Base-by-base conservation (phyloP, 2,329 filamentous ascomycete genomes). In the Fusarium succisae region DNA sequence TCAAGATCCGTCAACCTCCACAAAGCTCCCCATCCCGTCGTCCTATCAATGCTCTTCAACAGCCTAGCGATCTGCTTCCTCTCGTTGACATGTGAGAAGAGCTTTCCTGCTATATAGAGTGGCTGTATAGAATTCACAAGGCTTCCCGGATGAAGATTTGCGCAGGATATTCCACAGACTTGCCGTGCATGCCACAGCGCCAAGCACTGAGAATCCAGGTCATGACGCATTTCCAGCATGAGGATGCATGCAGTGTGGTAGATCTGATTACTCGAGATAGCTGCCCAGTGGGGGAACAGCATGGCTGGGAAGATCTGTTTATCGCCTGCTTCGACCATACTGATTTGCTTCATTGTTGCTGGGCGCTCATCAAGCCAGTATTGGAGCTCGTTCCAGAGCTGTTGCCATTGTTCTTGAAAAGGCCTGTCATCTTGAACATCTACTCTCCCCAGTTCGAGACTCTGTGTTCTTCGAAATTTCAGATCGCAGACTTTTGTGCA, bases 101-200 rank as follows among this genome's bases (percentile, higher is more conserved):
- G 70, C 22, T 82, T 83, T 1, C 86, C 87, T 0, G 87, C 87
- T 24, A 89, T 80, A 79, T 84, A 88, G 1, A 89, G 80, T 1
- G 87, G 87, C 61, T 88, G 87, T 10, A 88, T 86, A 15, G 86
- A 85, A 65, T 89, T 88, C 39, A 87, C 87, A 53, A 87, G 72
- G 57, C 84, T 87, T 4, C 86, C 87, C 12, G 84, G 82, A 50
- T 88, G 86, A 6, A 82, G 82, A 59, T 89, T 89, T 7, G 86
- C 83, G 41, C 84, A 76, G 4, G 87, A 88, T 22, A 89, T 89
- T 1, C 86, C 87, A 41, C 85, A 87, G 28, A 89, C 84, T 20
- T 85, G 82, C 30, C 85, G 81, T 0, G 85, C 86, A 74, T 88
- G 86, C 86, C 43, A 77, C 24, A 67, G 41, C 41, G 86, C 86